Evolutionary conservation across 768 basidiomycete species (phyloP).

Genomic region (Phylloporus sp.): DNA sequence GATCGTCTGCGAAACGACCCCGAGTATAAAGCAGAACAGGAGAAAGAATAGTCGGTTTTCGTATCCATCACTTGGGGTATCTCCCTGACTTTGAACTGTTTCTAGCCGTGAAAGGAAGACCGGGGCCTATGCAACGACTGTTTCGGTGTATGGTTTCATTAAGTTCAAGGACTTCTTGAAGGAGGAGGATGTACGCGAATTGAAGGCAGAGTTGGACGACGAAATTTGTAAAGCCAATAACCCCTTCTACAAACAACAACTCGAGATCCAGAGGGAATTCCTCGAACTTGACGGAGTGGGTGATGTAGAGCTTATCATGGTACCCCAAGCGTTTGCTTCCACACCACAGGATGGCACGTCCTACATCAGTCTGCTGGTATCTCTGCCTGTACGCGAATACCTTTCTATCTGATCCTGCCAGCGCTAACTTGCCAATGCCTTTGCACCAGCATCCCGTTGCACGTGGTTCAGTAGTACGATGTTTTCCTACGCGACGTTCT

Average conservation of each 20-base stretch:
- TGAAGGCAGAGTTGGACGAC: conserved; percentile 8
- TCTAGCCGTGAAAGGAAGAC: conserved; percentile 10
- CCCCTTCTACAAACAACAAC: conserved; percentile 10
- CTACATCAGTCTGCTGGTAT: conserved; percentile 10
- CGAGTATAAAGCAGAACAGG: conserved; percentile 6
- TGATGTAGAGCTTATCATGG: conserved; percentile 16
- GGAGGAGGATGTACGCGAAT: conserved; percentile 6
- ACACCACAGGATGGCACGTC: conserved; percentile 5
- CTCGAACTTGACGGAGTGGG: conserved; percentile 5
- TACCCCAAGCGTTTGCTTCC: conserved; percentile 12
- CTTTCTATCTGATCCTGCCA: neutral
- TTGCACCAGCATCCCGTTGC: conserved; percentile 13
- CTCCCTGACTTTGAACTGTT: neutral
- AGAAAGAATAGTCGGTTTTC: conserved; percentile 13
- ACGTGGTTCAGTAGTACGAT: conserved; percentile 16
- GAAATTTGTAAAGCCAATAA: conserved; percentile 4
- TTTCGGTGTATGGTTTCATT: conserved; percentile 16
- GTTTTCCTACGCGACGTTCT: neutral
- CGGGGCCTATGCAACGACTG: conserved; percentile 13
- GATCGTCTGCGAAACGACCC: conserved; percentile 12
- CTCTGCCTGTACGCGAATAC: conserved; percentile 6
- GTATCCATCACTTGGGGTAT: neutral
- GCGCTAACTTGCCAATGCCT: neutral
- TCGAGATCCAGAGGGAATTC: conserved; percentile 10
- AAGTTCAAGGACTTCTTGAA: conserved; percentile 14